These are phyloP conservation scores for Acanthamoeba castellanii DNA, from an alignment of 208 protist genomes.

Conservation along the genomic window DNA sequence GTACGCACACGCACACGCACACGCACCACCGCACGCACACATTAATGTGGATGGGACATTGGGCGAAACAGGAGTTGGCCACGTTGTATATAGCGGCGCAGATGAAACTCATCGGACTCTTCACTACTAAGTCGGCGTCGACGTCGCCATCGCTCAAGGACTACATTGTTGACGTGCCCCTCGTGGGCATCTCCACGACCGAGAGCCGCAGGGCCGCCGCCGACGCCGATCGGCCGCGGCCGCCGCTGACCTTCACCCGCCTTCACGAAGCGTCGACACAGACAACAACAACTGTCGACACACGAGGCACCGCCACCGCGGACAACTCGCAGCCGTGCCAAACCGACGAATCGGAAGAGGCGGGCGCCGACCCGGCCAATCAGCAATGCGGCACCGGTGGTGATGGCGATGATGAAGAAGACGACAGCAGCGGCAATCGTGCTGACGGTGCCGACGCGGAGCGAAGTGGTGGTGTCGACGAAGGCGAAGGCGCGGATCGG, in stretches of 20 bases:
- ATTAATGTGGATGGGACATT: background rate
- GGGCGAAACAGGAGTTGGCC: background rate
- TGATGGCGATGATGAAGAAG: background rate
- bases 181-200: constrained; percentile 27
- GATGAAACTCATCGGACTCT: constrained; percentile 18
- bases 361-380: background rate
- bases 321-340: background rate
- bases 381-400: background rate
- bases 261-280: background rate
- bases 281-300: background rate
- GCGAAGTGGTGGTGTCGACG: background rate
- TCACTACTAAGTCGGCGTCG: background rate
- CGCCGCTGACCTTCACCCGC: background rate
- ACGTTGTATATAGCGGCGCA: constrained; percentile 25
- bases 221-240: background rate
- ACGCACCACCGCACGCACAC: background rate
- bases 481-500: background rate
- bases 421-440: background rate
- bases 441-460: background rate
- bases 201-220: background rate
- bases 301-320: background rate
- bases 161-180: constrained; percentile 22
- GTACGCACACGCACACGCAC: background rate
- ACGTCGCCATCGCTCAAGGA: background rate
- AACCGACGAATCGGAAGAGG: too few relatives aligned